Base-by-base conservation (phyloP, 2,329 filamentous ascomycete genomes). In the Camillea tinctor region DNA sequence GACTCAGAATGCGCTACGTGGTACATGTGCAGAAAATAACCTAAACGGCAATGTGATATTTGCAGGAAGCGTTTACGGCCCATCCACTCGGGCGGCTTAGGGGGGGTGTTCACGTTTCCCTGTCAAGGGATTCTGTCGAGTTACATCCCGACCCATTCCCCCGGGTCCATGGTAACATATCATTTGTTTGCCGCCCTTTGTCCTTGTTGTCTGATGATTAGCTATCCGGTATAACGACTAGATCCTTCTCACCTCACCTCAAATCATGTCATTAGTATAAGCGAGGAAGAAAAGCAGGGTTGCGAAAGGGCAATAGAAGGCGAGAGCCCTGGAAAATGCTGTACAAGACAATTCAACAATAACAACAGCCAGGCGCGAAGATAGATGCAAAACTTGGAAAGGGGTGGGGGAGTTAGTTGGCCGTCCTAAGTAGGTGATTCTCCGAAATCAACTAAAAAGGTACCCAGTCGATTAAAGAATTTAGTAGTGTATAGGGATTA, bases 21-120 rank as follows among this genome's bases (percentile, higher is more conserved):
- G 50, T 60, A 55, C 49, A 55, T 56, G 19, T 57, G n/a, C 56
- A 57, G 19, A 50, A 50, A 7, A 6, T n/a, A n/a, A 44, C 5
- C 36, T 15, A n/a, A 44, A 44, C 17, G 17, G 36, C 26, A n/a
- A 15, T 44, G 5, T 2, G 17, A 7, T n/a, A 30, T 44, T n/a
- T 15, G 36, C 5, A 44, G 36, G 36, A 44, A 44, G 13, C 17
- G 36, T 17, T 4, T 44, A n/a, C 13, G 13, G n/a, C 36, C 36
- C 36, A 11, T 44, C 36, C n/a, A n/a, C 17, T n/a, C n/a, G n/a
- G n/a, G n/a, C 36, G 26, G 26, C 17, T n/a, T n/a, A n/a, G n/a
- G n/a, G 13, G 13, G 36, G 13, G 36, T 44, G 5, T 44, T 44
- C n/a, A 9, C 17, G 17, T 44, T 44, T 44, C 36, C 26, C 36